Conservation (phyloP, 2,329 filamentous ascomycete species). For the Trichophyton simii region DNA sequence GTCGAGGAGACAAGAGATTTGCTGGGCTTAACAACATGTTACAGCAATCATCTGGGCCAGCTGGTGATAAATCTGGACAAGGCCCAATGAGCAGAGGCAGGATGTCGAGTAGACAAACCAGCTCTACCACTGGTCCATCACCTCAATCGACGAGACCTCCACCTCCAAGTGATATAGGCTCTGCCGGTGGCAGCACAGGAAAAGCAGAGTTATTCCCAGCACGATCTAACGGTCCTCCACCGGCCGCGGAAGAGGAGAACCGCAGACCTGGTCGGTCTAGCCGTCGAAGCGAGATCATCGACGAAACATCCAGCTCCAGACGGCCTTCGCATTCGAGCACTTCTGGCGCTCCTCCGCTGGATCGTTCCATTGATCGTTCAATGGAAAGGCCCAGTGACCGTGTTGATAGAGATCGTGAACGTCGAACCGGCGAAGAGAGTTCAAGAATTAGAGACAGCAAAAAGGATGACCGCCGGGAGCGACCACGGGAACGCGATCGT, state of each 20-base stretch:
- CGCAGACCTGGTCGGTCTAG: slow-evolving; percentile 19
- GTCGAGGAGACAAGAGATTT: slow-evolving; percentile 36
- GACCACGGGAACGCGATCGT: slow-evolving; percentile 18
- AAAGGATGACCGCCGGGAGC: slow-evolving; percentile 28
- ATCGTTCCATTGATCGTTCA: slow-evolving; percentile 11
- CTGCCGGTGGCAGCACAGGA: slow-evolving; percentile 14
- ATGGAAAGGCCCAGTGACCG: too few species aligned
- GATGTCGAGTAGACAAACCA: slow-evolving; percentile 26
- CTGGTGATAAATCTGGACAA: slow-evolving; percentile 22
- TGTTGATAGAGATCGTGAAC: slow-evolving; percentile 12
- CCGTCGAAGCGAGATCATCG: slow-evolving; percentile 24
- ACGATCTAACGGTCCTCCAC: slow-evolving; percentile 17
- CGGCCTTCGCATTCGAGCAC: slow-evolving; percentile 22
- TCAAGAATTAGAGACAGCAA: slow-evolving; percentile 19
- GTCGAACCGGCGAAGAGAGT: slow-evolving; percentile 21
- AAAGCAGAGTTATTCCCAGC: slow-evolving; percentile 24
- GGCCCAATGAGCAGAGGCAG: slow-evolving; percentile 30
- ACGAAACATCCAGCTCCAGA: slow-evolving; percentile 25
- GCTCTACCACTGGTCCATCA: slow-evolving; percentile 21
- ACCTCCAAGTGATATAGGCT: slow-evolving; percentile 19
- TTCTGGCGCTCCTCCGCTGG: slow-evolving; percentile 15
- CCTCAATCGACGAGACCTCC: slow-evolving; percentile 23
- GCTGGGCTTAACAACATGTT: slow-evolving; percentile 36
- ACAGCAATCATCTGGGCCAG: slow-evolving; percentile 29
- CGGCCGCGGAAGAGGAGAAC: slow-evolving; percentile 17